Base-by-base conservation (phyloP, 2,329 filamentous ascomycete genomes). In the Penicillium sp. region DNA sequence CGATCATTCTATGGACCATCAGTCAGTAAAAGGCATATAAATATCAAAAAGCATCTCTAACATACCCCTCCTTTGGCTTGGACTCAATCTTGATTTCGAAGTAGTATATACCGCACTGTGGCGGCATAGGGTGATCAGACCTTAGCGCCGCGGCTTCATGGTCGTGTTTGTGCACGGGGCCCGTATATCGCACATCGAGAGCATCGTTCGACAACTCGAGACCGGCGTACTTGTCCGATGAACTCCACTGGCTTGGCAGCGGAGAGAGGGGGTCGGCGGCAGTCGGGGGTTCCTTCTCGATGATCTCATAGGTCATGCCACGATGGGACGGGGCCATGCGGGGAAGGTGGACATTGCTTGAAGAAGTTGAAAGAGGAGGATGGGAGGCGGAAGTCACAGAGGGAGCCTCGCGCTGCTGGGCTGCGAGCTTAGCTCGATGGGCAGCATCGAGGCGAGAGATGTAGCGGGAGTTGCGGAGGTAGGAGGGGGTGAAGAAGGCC, bases 31-130 rank as follows among this genome's bases (percentile, higher is more conserved):
- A 27, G 3, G 7, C 23, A 45, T n/a, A n/a, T 31, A 23, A 51
- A 29, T 28, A 28, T 32, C 7, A 33, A 12, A 29, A 35, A 20
- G 44, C 24, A 43, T 23, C 47, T 41, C 1, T 6, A 44, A 61
- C 78, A 56, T 75, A 84, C 82, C 81, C 82, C 60, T 88, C 85
- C 64, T 85, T 84, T 44, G 81, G 81, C 62, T 84, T 82, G 6
- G 82, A 81, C 44, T 84, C 67, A 42, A 89, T 80, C 7, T 80
- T 81, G 29, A 84, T 77, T 63, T 98, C 93, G 65, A 84, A 98
- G 68, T 98, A 98, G 70, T 95, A 98, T 52, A 98, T 86, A 1
- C 93, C 93, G 58, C 88, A 93, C 64, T 95, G 87, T 31, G 83
- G 79, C 3, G 93, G 90, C 83, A 97, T 96, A 42, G 84, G 81